phyloP scores from a whole-genome alignment of 176 grass and related monocot species.

The Eremochloa ophiuroides region DNA sequence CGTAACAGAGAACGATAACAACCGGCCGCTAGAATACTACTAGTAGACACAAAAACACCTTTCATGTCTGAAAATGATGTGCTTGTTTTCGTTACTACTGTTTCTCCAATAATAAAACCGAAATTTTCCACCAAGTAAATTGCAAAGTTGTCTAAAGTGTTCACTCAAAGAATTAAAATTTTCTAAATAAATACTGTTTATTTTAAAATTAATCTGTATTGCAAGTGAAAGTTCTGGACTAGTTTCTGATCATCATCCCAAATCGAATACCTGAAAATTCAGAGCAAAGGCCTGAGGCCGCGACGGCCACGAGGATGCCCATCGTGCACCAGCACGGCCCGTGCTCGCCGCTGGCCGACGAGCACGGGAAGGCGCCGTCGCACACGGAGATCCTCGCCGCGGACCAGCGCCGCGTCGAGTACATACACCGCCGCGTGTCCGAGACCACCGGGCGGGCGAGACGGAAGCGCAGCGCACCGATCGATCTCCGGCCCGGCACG shows the following conservation, averaged over 20 bases:
- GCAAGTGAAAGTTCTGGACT: not conserved
- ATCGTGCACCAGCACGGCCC: constrained; percentile 64
- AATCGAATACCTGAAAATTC: too few relatives aligned
- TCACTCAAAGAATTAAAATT: not conserved
- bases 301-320: constrained; percentile 21
- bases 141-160: not conserved
- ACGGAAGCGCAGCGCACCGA: not conserved
- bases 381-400: constrained; percentile 53
- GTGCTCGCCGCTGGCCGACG: constrained; percentile 51
- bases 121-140: not conserved
- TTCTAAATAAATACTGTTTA: not conserved
- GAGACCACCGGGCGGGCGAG: not conserved
- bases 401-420: constrained; percentile 62
- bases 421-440: constrained; percentile 40
- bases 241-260: not conserved
- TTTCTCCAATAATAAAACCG: not conserved
- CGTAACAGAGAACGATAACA: not conserved
- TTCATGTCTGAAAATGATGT: constrained; percentile 9
- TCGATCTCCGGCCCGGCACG: not conserved
- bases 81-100: not conserved
- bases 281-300: constrained; percentile 19
- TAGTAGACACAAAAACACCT: not conserved
- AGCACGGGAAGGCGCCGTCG: not conserved
- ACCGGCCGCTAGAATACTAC: too few relatives aligned
- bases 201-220: too few relatives aligned